These are phyloP conservation scores for Mimosa pudica DNA, from an alignment of 306 rosid genomes.

Conservation along the genomic window DNA sequence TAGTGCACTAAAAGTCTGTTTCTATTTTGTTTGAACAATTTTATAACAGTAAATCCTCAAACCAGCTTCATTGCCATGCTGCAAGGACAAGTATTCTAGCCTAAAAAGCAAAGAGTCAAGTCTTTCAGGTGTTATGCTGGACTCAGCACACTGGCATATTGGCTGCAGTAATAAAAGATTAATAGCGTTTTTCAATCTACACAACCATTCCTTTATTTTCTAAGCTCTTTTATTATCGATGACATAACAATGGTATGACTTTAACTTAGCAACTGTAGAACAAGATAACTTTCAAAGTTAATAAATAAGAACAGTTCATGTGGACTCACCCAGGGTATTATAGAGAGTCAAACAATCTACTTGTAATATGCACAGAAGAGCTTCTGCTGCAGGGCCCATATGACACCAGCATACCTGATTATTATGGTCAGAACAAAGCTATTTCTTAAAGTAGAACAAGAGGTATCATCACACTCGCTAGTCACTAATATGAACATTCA, in stretches of 20 bases:
- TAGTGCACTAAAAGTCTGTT: background rate
- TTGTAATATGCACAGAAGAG: conserved; percentile 88
- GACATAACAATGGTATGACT: background rate
- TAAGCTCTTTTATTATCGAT: background rate
- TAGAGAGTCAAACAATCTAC: conserved; percentile 73
- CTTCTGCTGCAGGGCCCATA: conserved; percentile 67
- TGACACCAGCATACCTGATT: conserved; percentile 88
- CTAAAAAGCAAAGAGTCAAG: background rate
- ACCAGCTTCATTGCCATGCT: conserved; percentile 18
- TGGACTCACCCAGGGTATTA: conserved; percentile 75
- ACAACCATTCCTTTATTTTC: background rate
- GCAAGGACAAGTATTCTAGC: conserved; percentile 8
- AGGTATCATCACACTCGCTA: conserved; percentile 18
- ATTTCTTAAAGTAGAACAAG: conserved; percentile 28
- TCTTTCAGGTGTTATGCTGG: background rate
- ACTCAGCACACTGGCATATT: background rate
- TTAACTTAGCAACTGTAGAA: background rate
- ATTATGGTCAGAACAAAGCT: conserved; percentile 22
- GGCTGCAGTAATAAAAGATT: background rate
- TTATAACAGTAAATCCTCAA: conserved; percentile 19
- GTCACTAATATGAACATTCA: conserved; percentile 21
- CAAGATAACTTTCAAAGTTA: background rate
- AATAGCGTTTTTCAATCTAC: background rate
- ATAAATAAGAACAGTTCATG: conserved; percentile 18
- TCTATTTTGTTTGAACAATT: conserved; percentile 11